phyloP scores from a whole-genome alignment of 2,329 filamentous ascomycete genomes.

The Whalleya microplaca region DNA sequence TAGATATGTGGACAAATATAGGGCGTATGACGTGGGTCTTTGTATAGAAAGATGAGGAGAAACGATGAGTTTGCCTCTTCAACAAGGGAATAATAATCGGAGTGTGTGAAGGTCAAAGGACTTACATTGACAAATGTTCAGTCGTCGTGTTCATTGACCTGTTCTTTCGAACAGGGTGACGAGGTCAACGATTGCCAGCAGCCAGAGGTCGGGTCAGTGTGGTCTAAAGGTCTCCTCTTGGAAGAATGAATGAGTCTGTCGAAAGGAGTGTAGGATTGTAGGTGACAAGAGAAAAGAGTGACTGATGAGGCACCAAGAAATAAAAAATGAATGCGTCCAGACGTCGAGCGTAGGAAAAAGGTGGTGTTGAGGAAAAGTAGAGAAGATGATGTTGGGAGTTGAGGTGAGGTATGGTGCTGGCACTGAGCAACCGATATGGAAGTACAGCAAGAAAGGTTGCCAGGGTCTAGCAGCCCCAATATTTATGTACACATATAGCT shows the following conservation, averaged over 20 bases:
- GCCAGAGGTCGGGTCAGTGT: constrained; percentile 9
- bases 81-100: constrained; percentile 15
- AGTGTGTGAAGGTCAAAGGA: constrained; percentile 12
- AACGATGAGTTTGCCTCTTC: constrained; percentile 11
- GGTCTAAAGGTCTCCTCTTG: constrained; percentile 8
- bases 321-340: constrained; percentile 25
- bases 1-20: constrained; percentile 13
- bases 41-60: constrained; percentile 6
- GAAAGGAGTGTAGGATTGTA: constrained; percentile 17
- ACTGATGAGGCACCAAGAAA: constrained; percentile 25
- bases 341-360: constrained; percentile 10
- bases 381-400: constrained; percentile 13
- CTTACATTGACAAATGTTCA: constrained; percentile 18
- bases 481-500: background rate
- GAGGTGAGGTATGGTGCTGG: background rate
- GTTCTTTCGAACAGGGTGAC: constrained; percentile 9
- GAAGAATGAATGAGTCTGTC: constrained; percentile 21
- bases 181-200: background rate
- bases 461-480: background rate
- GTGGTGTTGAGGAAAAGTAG: constrained; percentile 2
- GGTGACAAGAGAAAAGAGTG: constrained; percentile 19
- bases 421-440: background rate
- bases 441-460: background rate
- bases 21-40: constrained; percentile 5
- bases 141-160: constrained; percentile 9